These are phyloP conservation scores for Orobanche coerulescens DNA, from an alignment of 257 asterid species.

Conservation along the genomic window DNA sequence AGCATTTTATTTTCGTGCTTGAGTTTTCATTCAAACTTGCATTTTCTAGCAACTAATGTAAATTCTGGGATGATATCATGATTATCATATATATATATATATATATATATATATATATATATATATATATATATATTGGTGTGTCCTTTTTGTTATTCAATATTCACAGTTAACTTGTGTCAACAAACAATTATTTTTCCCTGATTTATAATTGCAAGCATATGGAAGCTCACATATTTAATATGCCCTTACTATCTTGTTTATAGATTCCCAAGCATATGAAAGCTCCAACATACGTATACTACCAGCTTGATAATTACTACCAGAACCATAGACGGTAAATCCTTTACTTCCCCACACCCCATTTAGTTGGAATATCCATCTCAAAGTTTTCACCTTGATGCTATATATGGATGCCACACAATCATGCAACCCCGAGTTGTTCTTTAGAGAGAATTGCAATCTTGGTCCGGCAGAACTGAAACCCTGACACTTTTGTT, in stretches of 20 bases:
- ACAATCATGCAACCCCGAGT: too few species aligned
- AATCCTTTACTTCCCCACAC: neutral
- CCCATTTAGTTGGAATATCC: slow-evolving; percentile 1
- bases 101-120: too few species aligned
- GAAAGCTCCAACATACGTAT: slow-evolving; percentile 68
- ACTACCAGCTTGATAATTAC: slow-evolving; percentile 79
- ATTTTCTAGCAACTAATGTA: neutral
- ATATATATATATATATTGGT: too few species aligned
- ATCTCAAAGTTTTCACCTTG: neutral
- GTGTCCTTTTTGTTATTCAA: neutral
- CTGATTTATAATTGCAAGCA: neutral
- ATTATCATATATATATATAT: neutral
- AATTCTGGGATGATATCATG: neutral
- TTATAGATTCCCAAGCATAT: slow-evolving; percentile 48
- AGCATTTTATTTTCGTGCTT: neutral
- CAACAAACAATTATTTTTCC: neutral
- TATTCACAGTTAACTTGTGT: neutral
- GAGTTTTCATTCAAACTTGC: neutral
- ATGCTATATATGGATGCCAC: too few species aligned
- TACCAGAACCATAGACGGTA: slow-evolving; percentile 83
- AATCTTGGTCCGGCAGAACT: too few species aligned
- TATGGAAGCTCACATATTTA: neutral
- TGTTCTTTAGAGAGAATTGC: too few species aligned
- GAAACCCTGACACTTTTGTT: too few species aligned
- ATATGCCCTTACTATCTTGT: slow-evolving; percentile 5